Percentiles rank a stretch among this genome's conserved stretches.
Conservation (phyloP, 768 basidiomycete species). For the Serendipita sp. region DNA sequence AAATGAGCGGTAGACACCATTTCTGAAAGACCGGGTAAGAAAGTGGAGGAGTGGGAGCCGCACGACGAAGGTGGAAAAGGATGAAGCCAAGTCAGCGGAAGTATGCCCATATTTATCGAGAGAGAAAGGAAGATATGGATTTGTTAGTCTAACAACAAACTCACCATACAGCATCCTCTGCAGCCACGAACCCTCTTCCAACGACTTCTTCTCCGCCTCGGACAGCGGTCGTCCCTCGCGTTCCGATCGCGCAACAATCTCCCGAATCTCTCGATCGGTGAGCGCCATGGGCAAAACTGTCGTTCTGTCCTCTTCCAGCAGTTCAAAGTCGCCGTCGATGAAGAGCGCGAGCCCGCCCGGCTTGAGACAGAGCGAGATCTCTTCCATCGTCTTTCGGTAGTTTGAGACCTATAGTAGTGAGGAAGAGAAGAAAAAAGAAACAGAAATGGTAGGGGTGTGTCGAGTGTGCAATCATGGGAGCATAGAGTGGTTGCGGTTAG, state of each 20-base stretch:
- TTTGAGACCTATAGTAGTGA: background rate
- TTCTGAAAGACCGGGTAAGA: background rate
- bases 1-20: background rate
- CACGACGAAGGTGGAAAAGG: too few relatives aligned
- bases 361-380: background rate
- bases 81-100: too few relatives aligned
- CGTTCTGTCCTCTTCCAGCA: background rate
- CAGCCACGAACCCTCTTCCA: conserved; percentile 1
- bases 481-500: too few relatives aligned
- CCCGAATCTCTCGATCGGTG: background rate
- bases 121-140: too few relatives aligned
- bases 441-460: too few relatives aligned
- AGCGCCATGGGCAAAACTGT: background rate
- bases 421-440: background rate
- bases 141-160: too few relatives aligned
- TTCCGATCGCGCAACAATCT: background rate
- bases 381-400: conserved; percentile 3
- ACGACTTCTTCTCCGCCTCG: background rate
- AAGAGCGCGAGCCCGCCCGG: background rate
- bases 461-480: too few relatives aligned
- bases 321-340: background rate
- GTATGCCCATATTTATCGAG: background rate
- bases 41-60: too few relatives aligned
- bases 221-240: background rate
- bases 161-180: background rate